Percentiles rank a stretch among this genome's conserved stretches.
Evolutionary conservation across 2,329 filamentous ascomycete species (phyloP).

Genomic region (Nemania sp.): DNA sequence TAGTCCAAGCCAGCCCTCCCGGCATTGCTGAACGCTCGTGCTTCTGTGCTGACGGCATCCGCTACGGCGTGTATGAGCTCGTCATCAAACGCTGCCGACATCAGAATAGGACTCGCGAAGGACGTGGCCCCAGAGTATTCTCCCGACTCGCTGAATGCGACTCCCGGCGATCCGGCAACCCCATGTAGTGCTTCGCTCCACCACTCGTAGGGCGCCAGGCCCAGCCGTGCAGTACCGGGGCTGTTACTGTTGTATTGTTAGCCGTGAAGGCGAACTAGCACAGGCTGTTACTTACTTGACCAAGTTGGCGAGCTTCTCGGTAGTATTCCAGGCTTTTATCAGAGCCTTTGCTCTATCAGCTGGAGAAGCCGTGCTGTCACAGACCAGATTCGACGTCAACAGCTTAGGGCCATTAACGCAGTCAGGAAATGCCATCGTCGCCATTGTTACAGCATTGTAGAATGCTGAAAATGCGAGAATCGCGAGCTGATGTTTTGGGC

Average conservation of each 20-base stretch:
- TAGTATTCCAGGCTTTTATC: slow-evolving; percentile 40
- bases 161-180: slow-evolving; percentile 57
- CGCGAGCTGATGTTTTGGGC: neutral
- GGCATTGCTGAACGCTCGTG: slow-evolving; percentile 41
- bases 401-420: slow-evolving; percentile 39
- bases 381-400: slow-evolving; percentile 42
- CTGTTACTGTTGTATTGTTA: slow-evolving; percentile 37
- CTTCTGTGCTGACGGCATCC: slow-evolving; percentile 39
- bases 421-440: slow-evolving; percentile 39
- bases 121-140: slow-evolving; percentile 41
- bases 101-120: slow-evolving; percentile 41
- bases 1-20: slow-evolving; percentile 38
- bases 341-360: slow-evolving; percentile 40
- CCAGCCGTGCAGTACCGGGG: slow-evolving; percentile 58
- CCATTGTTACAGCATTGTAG: slow-evolving; percentile 20
- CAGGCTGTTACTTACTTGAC: slow-evolving; percentile 36
- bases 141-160: slow-evolving; percentile 31
- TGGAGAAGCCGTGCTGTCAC: slow-evolving; percentile 37
- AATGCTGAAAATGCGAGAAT: slow-evolving; percentile 21
- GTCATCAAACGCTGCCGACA: slow-evolving; percentile 42
- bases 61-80: slow-evolving; percentile 37
- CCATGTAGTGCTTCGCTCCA: slow-evolving; percentile 69
- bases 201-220: slow-evolving; percentile 62
- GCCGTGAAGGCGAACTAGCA: slow-evolving; percentile 4
- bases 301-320: slow-evolving; percentile 43